Conservation (phyloP, 768 basidiomycete species). For the Mycena sanguinolenta region DNA sequence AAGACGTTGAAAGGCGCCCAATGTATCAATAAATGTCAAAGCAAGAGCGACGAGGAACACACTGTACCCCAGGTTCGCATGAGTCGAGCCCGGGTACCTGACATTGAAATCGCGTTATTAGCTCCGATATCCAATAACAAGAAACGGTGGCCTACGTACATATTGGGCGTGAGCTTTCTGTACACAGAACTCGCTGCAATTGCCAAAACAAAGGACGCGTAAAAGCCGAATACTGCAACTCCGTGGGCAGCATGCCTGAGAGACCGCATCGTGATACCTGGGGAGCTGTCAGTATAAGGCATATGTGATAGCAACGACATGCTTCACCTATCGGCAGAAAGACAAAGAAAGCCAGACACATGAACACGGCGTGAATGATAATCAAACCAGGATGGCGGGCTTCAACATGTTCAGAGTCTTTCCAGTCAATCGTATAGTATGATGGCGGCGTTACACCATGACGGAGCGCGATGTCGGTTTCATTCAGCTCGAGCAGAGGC, state of each 20-base stretch:
- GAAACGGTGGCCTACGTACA: slow-evolving; percentile 65
- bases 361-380: slow-evolving; percentile 77
- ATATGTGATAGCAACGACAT: slow-evolving; percentile 3
- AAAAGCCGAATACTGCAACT: slow-evolving; percentile 71
- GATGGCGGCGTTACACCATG: slow-evolving; percentile 83
- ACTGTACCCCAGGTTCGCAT: slow-evolving; percentile 44
- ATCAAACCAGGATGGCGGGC: slow-evolving; percentile 78
- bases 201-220: slow-evolving; percentile 71
- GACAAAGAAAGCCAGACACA: slow-evolving; percentile 86
- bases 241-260: slow-evolving; percentile 77
- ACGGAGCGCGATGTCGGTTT: slow-evolving; percentile 74
- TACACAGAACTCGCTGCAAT: slow-evolving; percentile 79
- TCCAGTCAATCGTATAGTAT: slow-evolving; percentile 86
- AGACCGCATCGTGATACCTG: slow-evolving; percentile 86
- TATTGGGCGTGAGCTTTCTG: slow-evolving; percentile 83
- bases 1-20: slow-evolving; percentile 62
- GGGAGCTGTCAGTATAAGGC: slow-evolving; percentile 22
- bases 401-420: slow-evolving; percentile 58
- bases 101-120: slow-evolving; percentile 11
- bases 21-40: slow-evolving; percentile 68
- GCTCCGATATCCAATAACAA: background rate
- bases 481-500: slow-evolving; percentile 76
- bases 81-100: slow-evolving; percentile 65
- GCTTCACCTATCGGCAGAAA: slow-evolving; percentile 83
- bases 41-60: slow-evolving; percentile 59